Evolutionary conservation across 2,329 filamentous ascomycete species (phyloP).

Genomic region (Epicoccum nigrum): DNA sequence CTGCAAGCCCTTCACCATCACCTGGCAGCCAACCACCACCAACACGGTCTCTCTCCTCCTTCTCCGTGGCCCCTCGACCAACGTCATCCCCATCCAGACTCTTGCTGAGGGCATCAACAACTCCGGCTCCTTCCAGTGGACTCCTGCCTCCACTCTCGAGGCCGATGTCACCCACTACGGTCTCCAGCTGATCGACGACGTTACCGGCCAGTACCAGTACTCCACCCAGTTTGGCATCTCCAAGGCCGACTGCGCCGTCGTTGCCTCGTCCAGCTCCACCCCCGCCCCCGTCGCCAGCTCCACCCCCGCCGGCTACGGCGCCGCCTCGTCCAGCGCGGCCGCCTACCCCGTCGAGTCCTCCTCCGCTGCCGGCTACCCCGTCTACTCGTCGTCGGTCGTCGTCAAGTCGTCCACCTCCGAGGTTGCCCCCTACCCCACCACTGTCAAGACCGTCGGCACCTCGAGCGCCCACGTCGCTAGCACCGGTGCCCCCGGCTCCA

Average conservation of each 20-base stretch:
- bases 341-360: conserved; percentile 24
- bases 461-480: conserved; percentile 15
- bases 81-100: conserved; percentile 59
- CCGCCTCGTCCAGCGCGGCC: conserved; percentile 8
- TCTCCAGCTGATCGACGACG: conserved; percentile 65
- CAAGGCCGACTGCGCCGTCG: conserved; percentile 44
- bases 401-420: conserved; percentile 15
- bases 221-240: conserved; percentile 67
- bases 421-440: conserved; percentile 22
- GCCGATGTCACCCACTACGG: conserved; percentile 62
- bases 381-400: conserved; percentile 19
- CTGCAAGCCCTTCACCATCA: conserved; percentile 63
- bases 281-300: conserved; percentile 23
- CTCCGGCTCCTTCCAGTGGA: conserved; percentile 63
- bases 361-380: conserved; percentile 30
- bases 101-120: conserved; percentile 60
- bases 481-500: conserved; percentile 33
- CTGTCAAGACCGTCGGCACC: conserved; percentile 22
- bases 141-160: conserved; percentile 56
- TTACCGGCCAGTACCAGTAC: conserved; percentile 64
- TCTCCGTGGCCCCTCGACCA: conserved; percentile 63
- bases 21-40: conserved; percentile 59
- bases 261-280: conserved; percentile 28
- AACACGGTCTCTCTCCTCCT: conserved; percentile 64
- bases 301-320: conserved; percentile 15